phyloP scores from a whole-genome alignment of 495 filamentous ascomycete genomes.

The Podospora sp. region DNA sequence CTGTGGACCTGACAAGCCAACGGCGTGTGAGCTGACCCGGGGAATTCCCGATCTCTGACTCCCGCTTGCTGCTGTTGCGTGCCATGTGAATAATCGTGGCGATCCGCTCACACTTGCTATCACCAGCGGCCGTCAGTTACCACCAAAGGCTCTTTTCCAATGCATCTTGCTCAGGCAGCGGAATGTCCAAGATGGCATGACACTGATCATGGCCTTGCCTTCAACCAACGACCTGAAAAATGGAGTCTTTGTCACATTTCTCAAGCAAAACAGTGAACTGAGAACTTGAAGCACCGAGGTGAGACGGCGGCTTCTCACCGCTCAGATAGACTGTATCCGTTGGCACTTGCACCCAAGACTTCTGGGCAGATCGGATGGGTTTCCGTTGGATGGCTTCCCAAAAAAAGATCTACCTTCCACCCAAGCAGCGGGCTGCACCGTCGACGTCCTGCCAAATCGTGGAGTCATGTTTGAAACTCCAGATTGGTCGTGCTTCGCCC shows the following conservation, averaged over 20 bases:
- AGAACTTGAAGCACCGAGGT: background rate
- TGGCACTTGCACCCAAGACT: background rate
- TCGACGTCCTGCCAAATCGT: background rate
- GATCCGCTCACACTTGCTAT: background rate
- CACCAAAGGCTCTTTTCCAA: background rate
- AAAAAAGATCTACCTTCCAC: background rate
- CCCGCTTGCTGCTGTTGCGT: background rate
- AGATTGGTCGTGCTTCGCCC: background rate
- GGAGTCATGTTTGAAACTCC: background rate
- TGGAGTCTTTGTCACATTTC: background rate
- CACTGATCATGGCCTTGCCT: background rate
- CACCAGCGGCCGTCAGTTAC: background rate
- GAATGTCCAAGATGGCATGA: background rate
- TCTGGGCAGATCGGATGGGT: too few species aligned
- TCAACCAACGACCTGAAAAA: background rate
- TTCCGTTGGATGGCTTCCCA: background rate
- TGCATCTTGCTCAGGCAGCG: background rate
- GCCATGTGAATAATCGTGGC: background rate
- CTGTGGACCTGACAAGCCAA: background rate
- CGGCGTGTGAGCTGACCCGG: too few species aligned
- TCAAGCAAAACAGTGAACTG: background rate
- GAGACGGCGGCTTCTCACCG: constrained; percentile 10
- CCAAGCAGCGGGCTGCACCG: background rate
- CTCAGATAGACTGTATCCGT: constrained; percentile 1
- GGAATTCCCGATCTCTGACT: background rate